Evolutionary conservation across 441 rosid species (phyloP), one percentile per base, ranked within the genome.

Genomic region (Erodium trifolium): DNA sequence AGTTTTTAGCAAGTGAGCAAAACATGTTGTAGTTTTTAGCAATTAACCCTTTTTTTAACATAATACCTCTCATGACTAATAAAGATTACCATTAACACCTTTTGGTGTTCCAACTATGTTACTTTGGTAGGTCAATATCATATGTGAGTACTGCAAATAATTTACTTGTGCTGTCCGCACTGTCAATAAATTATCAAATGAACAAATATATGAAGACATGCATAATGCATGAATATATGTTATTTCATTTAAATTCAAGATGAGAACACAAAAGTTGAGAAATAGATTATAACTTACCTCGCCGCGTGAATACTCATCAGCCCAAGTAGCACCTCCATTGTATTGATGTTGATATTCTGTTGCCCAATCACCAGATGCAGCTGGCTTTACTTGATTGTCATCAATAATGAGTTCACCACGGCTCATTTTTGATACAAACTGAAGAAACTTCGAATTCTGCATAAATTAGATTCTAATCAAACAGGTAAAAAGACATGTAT

Each of bases 401-500:
- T 92, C 91, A 55, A 94, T 82, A 67, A 94, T 88, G 76, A 94
- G 98, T 82, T 94, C 98, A 67, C 99, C 99, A 0, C 96, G 98
- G 79, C 99, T 94, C 99, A 94, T 94, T 82, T 94, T 92, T 13
- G 99, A 94, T 76, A 94, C 88, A 81, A 94, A 94, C 67, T 94
- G 99, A 75, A 92, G 98, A 84, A 94, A 94, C 80, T 86, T 92
- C 63, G 99, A 94, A 84, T 94, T 94, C 99, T 94, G 90, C 82
- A 84, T 60, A 53, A 43, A 68, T 67, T 62, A 75, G 69, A 70
- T 72, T 65, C 39, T 18, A 71, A 72, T 39, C 31, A 69, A 62
- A 37, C 14, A 66, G 53, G 51, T 69, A 69, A 64, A 29, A 4
- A 12, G 5, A 57, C 8, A 69, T 17, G 19, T 16, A 18, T 18